These are phyloP conservation scores for Plectranthus barbatus DNA, from an alignment of 257 asterid genomes.

Conservation along the genomic window DNA sequence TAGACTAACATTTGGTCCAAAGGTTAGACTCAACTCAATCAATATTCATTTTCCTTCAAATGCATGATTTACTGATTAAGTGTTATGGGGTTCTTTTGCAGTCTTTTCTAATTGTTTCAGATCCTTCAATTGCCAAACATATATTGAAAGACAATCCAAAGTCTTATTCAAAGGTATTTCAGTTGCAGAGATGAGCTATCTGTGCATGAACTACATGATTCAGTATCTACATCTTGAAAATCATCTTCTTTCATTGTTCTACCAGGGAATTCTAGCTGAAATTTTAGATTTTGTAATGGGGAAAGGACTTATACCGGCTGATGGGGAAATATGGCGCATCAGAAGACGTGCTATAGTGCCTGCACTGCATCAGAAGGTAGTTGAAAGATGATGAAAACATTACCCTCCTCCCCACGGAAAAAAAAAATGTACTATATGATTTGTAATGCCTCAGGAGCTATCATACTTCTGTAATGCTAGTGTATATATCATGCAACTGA, in stretches of 20 bases:
- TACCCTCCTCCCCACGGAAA: neutral
- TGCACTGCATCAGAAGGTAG: conserved; percentile 92
- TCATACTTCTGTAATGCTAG: neutral
- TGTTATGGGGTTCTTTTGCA: conserved; percentile 31
- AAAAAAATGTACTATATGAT: neutral
- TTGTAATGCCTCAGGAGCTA: neutral
- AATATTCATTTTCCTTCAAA: neutral
- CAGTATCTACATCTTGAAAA: neutral
- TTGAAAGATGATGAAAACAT: conserved; percentile 5
- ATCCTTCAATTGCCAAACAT: conserved; percentile 82
- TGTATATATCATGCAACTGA: conserved; percentile 5
- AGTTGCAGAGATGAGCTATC: neutral
- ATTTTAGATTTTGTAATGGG: conserved; percentile 97
- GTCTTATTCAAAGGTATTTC: conserved; percentile 79
- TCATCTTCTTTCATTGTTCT: conserved; percentile 1
- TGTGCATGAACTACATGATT: conserved; percentile 7
- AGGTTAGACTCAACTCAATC: conserved; percentile 40
- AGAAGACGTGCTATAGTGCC: conserved; percentile 96
- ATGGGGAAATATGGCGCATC: conserved; percentile 90
- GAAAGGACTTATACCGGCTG: conserved; percentile 99
- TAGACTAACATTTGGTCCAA: conserved; percentile 87
- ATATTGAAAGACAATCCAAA: conserved; percentile 81
- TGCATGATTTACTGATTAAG: conserved; percentile 12
- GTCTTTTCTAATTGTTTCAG: conserved; percentile 90
- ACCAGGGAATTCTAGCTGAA: conserved; percentile 92